phyloP scores from a whole-genome alignment of 176 grass and related monocot species.

The Carex parvula region DNA sequence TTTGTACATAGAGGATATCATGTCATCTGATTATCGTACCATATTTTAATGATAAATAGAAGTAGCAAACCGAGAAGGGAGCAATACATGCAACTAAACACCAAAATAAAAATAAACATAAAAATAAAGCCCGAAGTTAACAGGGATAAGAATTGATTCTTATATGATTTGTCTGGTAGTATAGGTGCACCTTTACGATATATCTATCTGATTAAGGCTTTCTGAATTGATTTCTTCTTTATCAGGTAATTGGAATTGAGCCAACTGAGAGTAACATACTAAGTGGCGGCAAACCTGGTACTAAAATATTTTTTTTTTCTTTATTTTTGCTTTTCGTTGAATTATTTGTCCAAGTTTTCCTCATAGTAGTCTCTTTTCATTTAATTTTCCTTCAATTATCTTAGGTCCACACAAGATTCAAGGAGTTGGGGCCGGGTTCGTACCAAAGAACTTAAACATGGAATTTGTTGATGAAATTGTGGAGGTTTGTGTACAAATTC shows the following conservation, averaged over 20 bases:
- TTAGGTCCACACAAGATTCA: constrained; percentile 96
- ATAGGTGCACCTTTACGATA: not conserved
- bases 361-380: not conserved
- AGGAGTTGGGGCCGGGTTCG: constrained; percentile 90
- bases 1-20: not conserved
- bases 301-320: not conserved
- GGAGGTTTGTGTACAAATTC: constrained; percentile 38
- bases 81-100: not conserved
- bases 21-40: not conserved
- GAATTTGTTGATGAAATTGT: constrained; percentile 78
- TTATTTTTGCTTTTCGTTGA: not conserved
- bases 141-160: not conserved
- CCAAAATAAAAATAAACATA: not conserved
- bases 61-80: not conserved
- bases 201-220: not conserved
- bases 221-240: constrained; percentile 5
- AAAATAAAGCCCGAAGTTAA: not conserved
- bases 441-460: constrained; percentile 79
- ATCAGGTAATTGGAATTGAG: constrained; percentile 87
- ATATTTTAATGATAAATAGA: not conserved
- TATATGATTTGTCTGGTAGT: not conserved
- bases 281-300: constrained; percentile 93
- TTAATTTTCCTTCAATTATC: constrained; percentile 1
- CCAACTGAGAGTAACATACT: constrained; percentile 94
- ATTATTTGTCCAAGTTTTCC: not conserved